These are phyloP conservation scores for Tripterygium wilfordii DNA, from an alignment of 177 flowering plant species.

Conservation along the genomic window DNA sequence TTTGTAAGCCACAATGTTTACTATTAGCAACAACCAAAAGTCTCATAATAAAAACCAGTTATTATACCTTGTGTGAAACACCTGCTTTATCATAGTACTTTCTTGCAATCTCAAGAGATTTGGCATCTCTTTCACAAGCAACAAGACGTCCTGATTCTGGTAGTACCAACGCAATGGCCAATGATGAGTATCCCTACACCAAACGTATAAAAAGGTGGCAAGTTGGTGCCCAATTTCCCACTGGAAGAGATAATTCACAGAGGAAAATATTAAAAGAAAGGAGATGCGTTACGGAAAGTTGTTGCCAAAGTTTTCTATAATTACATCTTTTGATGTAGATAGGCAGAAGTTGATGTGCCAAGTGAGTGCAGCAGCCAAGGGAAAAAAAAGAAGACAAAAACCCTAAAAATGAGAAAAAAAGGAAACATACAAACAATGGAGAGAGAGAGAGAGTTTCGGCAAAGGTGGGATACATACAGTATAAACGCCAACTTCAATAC, in stretches of 20 bases:
- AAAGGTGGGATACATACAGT: conserved; percentile 53
- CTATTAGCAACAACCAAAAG: too few relatives aligned
- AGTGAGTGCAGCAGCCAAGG: neutral
- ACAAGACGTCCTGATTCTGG: conserved; percentile 78
- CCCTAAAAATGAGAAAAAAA: neutral
- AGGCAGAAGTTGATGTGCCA: too few relatives aligned
- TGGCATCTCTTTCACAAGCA: conserved; percentile 87
- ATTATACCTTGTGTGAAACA: conserved; percentile 72
- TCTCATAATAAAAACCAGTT: neutral
- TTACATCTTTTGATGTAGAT: too few relatives aligned
- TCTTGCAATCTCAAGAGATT: conserved; percentile 69
- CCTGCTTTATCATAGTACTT: conserved; percentile 75
- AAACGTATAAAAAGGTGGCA: neutral
- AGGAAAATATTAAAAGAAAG: too few relatives aligned
- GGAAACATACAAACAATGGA: too few relatives aligned
- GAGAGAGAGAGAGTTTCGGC: too few relatives aligned
- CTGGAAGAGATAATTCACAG: too few relatives aligned
- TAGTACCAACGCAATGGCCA: conserved; percentile 81
- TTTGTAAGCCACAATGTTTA: too few relatives aligned
- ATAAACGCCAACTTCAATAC: conserved; percentile 88
- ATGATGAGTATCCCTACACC: conserved; percentile 81
- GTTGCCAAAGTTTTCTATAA: too few relatives aligned
- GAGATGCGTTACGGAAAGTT: too few relatives aligned
- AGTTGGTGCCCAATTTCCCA: neutral
- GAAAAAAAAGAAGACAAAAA: neutral